Evolutionary conservation across 345 rosid species (phyloP), one percentile per base, ranked within the genome.

Genomic region (Bretschneidera sinensis): DNA sequence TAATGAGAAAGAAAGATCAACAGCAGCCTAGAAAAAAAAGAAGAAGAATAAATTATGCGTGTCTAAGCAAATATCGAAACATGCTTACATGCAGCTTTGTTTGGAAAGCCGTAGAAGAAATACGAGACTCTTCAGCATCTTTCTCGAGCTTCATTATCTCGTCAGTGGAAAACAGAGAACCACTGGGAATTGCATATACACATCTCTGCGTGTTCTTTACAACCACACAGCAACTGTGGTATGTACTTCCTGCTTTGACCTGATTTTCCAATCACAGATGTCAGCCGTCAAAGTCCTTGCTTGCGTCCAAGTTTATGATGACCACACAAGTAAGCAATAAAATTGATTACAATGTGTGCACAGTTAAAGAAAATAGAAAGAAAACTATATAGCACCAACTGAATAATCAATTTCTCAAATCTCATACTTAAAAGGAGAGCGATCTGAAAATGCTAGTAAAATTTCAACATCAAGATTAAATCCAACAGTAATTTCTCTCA

Each of bases 141-240:
- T 88, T 85, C 79, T 90, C 92, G 25, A 88, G 84, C 73, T 67
- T 78, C 49, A 77, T 61, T 55, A 87, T 63, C 78, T 88, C 91
- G 51, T 81, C 81, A 35, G 77, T 71, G 63, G 73, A 79, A 77
- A 90, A 81, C 54, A 85, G 43, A 48, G 87, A 77, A 73, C 72
- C 75, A 61, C 57, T 66, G 67, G 99, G 97, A 65, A 92, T 76
- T 61, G 97, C 97, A 78, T 83, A 92, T 55, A 90, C 86, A 69
- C 97, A 84, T 75, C 96, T 85, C 70, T 80, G 83, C 74, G 80
- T 85, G 72, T 87, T 85, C 83, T 85, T 90, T 39, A 92, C 84
- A 64, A 87, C 83, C 62, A 77, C 79, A 49, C 97, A 90, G 76
- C 99, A 94, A 68, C 97, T 94, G 51, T 88, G 88, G 81, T 80